Evolutionary conservation across 805 yeast genomes (phyloP).

Genomic region (Ogataea populi-albae): DNA sequence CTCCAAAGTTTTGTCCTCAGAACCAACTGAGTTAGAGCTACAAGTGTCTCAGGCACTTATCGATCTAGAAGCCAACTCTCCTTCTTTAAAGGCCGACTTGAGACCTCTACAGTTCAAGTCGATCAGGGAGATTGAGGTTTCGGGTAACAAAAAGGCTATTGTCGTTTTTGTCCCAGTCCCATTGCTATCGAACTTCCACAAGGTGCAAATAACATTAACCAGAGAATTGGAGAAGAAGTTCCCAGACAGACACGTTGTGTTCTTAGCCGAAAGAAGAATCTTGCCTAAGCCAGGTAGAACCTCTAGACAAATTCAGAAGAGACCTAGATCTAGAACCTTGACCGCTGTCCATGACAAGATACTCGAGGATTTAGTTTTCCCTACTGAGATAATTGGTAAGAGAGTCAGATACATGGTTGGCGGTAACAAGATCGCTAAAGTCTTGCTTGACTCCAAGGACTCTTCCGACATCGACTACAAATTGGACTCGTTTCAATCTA

Average conservation of each 20-base stretch:
- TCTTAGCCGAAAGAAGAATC: constrained; percentile 99
- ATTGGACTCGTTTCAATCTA: constrained; percentile 98
- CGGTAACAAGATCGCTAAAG: constrained; percentile 98
- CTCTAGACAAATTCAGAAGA: constrained; percentile 92
- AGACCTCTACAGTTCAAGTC: constrained; percentile 99
- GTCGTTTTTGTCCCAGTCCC: constrained; percentile 98
- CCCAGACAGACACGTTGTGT: constrained; percentile 99
- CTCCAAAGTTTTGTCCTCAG: constrained; percentile 89
- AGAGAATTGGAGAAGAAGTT: constrained; percentile 99
- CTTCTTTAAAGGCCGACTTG: constrained; percentile 96
- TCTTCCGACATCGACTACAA: constrained; percentile 96
- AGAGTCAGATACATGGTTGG: constrained; percentile 99
- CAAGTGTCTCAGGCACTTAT: constrained; percentile 98
- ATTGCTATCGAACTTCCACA: constrained; percentile 88
- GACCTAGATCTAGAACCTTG: constrained; percentile 99
- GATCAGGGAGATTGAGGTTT: constrained; percentile 95
- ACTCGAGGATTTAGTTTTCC: constrained; percentile 99
- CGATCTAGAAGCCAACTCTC: constrained; percentile 90
- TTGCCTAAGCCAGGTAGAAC: constrained; percentile 98
- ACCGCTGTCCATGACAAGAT: constrained; percentile 98
- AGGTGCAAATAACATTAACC: constrained; percentile 94
- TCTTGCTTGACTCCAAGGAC: constrained; percentile 96
- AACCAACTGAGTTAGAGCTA: constrained; percentile 98
- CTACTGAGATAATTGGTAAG: constrained; percentile 98
- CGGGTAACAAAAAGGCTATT: constrained; percentile 98